phyloP scores from a whole-genome alignment of 108 stramenopile species.

The Cyclotella baltica region DNA sequence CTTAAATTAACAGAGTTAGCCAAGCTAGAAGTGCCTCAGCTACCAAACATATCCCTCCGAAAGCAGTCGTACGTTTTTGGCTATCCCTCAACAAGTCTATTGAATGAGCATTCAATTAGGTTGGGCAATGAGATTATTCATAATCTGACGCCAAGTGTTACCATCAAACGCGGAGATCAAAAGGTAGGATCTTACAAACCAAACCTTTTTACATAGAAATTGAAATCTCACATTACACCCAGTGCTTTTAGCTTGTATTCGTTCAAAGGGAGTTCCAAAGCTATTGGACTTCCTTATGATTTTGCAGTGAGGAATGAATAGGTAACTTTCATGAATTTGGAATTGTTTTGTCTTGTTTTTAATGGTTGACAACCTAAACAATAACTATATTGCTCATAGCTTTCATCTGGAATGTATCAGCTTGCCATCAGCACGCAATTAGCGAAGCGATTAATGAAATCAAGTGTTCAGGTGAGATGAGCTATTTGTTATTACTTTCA shows the following conservation, averaged over 20 bases:
- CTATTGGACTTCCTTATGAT: conserved; percentile 54
- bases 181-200: no score
- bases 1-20: conserved; percentile 58
- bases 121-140: conserved; percentile 44
- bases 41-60: conserved; percentile 40
- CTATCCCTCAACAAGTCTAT: conserved; percentile 24
- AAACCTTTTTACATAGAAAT: no score
- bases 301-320: conserved; percentile 60
- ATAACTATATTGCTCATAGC: background rate
- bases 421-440: conserved; percentile 44
- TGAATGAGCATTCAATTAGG: conserved; percentile 36
- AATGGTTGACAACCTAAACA: background rate
- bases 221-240: no score
- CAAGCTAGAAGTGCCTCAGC: conserved; percentile 78
- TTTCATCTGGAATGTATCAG: conserved; percentile 49
- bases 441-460: conserved; percentile 35
- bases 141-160: conserved; percentile 73
- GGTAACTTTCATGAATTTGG: background rate
- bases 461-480: conserved; percentile 42
- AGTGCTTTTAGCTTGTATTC: no score
- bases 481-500: background rate
- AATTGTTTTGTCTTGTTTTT: background rate
- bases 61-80: conserved; percentile 48
- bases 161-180: conserved; percentile 45
- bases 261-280: conserved; percentile 47